Percentiles rank a stretch among this genome's conserved stretches.
These are phyloP conservation scores for Pezizomycotina sp. DNA, from an alignment of 2,329 filamentous ascomycete genomes.

Conservation along the genomic window DNA sequence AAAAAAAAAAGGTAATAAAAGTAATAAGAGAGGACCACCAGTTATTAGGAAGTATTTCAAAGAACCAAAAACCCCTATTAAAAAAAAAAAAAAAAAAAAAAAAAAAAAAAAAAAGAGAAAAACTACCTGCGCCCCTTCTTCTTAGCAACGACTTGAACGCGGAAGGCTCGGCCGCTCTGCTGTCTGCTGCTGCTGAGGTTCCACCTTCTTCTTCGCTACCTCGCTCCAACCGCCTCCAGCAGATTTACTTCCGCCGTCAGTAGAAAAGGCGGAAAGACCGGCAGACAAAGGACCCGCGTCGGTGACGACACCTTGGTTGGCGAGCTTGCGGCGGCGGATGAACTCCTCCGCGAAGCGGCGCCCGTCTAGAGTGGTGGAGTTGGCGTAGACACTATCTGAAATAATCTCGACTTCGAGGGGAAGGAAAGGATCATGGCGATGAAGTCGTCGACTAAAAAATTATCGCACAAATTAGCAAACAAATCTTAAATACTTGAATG, in stretches of 20 bases:
- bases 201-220: conserved; percentile 60
- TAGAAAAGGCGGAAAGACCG: conserved; percentile 29
- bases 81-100: too few species aligned
- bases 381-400: conserved; percentile 74
- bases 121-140: too few species aligned
- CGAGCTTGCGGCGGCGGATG: conserved; percentile 77
- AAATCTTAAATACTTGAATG: conserved; percentile 6
- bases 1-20: too few species aligned
- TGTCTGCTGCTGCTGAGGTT: too few species aligned
- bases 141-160: too few species aligned
- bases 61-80: too few species aligned
- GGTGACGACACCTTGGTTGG: conserved; percentile 78
- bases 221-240: conserved; percentile 63
- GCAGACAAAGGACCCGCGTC: conserved; percentile 43
- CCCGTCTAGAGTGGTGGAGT: conserved; percentile 77
- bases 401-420: conserved; percentile 67
- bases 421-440: conserved; percentile 53
- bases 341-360: conserved; percentile 91
- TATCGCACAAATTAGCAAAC: conserved; percentile 28
- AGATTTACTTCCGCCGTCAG: conserved; percentile 33
- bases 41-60: too few species aligned
- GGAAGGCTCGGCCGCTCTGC: too few species aligned
- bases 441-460: conserved; percentile 57
- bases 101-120: too few species aligned
- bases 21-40: too few species aligned